Evolutionary conservation across 2,329 filamentous ascomycete species (phyloP), one percentile per base, ranked within the genome.

Genomic region (Ascochyta koolunga): DNA sequence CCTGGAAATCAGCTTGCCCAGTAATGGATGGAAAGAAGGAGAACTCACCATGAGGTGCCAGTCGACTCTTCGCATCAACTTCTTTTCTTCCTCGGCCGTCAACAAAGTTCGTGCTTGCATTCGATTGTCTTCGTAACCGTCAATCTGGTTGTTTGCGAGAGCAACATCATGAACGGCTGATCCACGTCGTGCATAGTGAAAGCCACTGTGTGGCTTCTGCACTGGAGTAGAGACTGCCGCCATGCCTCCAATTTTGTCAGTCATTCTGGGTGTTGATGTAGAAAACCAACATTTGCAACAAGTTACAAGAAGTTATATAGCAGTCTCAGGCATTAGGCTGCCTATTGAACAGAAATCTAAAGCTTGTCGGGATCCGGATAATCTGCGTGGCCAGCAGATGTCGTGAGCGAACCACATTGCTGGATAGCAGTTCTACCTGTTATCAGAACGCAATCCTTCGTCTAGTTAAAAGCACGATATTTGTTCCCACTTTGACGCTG

Each of bases 11-110:
- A 29, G 16, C 16, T 13, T 9, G 21, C 29, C 29, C 9, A 37
- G n/a, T 29, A 18, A 9, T 5, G 4, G 4, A 6, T 39, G 35
- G 13, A 7, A 22, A 3, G 13, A 41, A 2, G 15, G 15, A 15
- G 18, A 13, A 19, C 16, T 13, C 35, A 49, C 46, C 48, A 66
- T 52, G 19, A 65, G 57, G 5, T 48, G 53, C 38, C 56, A 50
- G 19, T 66, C 63, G 2, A 66, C 49, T 27, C 60, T 61, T 5
- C 61, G 52, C 32, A 66, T 65, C 10, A 81, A 60, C 50, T 70
- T 79, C 58, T 75, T 80, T 55, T 81, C 79, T 53, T 81, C 79
- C 4, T 73, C 75, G 0, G 70, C 69, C 1, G 57, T 57, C 40
- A 60, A 46, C 11, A 61, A 43, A 16, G 58, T 54, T n/a, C 55